Evolutionary conservation across 306 rosid species (phyloP), one percentile per base, ranked within the genome.

Genomic region (Castanopsis chinensis): DNA sequence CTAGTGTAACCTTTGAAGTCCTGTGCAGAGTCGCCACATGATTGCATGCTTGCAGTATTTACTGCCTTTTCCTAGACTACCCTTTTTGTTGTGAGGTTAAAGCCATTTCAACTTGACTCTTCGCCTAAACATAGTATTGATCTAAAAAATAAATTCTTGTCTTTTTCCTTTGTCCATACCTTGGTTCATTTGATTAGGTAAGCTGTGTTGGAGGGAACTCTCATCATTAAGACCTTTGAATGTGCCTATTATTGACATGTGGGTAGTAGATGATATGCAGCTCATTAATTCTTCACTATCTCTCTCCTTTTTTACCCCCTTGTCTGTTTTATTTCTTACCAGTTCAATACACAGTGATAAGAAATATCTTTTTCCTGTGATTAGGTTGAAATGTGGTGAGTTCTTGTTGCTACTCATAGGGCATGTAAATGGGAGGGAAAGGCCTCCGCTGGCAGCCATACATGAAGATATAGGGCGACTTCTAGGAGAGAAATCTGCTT

Each of bases 381-480:
- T 71, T 82, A 95, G 99, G 94, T 78, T 95, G 91, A 95, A 91
- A 81, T 95, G 98, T 30, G 99, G 99, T 25, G 99, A 95, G 88
- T 95, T 92, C 82, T 78, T 95, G 84, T 80, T 91, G 83, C 89
- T 92, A 14, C 96, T 92, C 19, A 88, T 92, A 58, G 99, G 98
- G 78, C 99, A 92, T 83, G 97, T 95, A 51, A 91, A 91, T 79
- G 92, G 96, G 76, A 85, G 86, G 75, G 98, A 90, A 73, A 51
- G 74, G 76, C 84, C 97, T 52, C 97, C 99, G 9, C 73, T 95
- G 83, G 95, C 97, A 68, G 72, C 90, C 71, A 83, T 95, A 87
- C 94, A 92, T 19, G 98, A 93, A 71, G 97, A 95, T 78, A 83
- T 90, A 58, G 89, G 96, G 86, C 89, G 88, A 76, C 93, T 92